Conservation (phyloP, 2,329 filamentous ascomycete species). For the Camillea tinctor region DNA sequence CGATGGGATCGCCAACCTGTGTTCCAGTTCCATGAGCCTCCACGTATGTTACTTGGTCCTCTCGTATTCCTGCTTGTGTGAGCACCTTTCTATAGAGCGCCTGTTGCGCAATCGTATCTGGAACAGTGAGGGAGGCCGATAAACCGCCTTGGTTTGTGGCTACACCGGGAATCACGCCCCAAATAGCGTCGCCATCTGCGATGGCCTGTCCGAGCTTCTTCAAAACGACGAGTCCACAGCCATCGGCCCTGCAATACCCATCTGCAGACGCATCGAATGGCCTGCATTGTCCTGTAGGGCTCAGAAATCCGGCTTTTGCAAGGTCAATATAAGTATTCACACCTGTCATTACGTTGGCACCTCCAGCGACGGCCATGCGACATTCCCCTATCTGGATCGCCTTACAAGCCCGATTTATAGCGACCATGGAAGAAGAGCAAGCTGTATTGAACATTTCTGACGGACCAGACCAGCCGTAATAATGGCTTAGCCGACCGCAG, state of each 20-base stretch:
- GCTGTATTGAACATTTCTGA: constrained; percentile 29
- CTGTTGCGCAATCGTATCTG: constrained; percentile 31
- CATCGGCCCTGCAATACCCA: constrained; percentile 55
- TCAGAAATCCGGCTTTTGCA: constrained; percentile 27
- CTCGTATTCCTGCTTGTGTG: constrained; percentile 10
- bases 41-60: constrained; percentile 27
- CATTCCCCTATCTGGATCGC: constrained; percentile 30
- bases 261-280: constrained; percentile 41
- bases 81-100: constrained; percentile 31
- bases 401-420: constrained; percentile 36
- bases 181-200: constrained; percentile 43
- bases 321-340: constrained; percentile 24
- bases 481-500: constrained; percentile 27
- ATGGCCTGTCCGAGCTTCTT: constrained; percentile 48
- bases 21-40: constrained; percentile 46
- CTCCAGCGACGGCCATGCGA: constrained; percentile 32
- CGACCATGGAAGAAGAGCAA: constrained; percentile 35
- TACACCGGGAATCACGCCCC: constrained; percentile 37
- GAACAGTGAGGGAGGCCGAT: constrained; percentile 39
- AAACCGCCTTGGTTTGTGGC: constrained; percentile 41
- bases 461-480: constrained; percentile 34
- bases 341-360: constrained; percentile 29
- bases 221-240: constrained; percentile 42
- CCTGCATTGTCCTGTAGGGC: constrained; percentile 25
- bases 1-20: constrained; percentile 37